Percentiles rank a stretch among this genome's conserved stretches.
phyloP scores from a whole-genome alignment of 345 rosid species.

The Erodium maritimum region DNA sequence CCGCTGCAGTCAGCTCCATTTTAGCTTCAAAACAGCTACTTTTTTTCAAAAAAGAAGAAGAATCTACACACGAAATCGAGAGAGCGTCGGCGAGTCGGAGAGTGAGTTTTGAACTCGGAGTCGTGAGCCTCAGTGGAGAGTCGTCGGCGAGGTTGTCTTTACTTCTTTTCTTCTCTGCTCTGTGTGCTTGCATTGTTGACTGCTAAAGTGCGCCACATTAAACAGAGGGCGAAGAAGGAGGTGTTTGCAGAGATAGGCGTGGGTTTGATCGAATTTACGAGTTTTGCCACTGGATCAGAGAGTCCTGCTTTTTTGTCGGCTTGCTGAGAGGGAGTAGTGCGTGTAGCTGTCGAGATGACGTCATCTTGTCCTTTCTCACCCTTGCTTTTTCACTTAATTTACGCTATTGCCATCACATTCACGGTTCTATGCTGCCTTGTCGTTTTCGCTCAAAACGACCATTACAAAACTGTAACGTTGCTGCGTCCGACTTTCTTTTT shows the following conservation, averaged over 20 bases:
- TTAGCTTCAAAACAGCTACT: background rate
- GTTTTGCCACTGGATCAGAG: conserved; percentile 19
- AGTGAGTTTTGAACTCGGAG: no score
- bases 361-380: background rate
- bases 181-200: conserved; percentile 5
- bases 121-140: background rate
- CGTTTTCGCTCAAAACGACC: no score
- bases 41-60: no score
- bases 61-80: no score
- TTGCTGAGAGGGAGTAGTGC: background rate
- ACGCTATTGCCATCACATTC: background rate
- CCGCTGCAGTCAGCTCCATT: conserved; percentile 51
- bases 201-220: conserved; percentile 23
- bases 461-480: no score
- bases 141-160: background rate
- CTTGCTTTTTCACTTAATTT: background rate
- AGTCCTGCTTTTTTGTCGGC: background rate
- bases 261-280: conserved; percentile 15
- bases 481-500: no score
- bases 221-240: background rate
- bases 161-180: background rate
- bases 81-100: background rate
- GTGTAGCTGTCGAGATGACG: background rate
- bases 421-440: no score
- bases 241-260: conserved; percentile 4